Base-by-base conservation (phyloP, 495 filamentous ascomycete genomes). In the Glonium stellatum region DNA sequence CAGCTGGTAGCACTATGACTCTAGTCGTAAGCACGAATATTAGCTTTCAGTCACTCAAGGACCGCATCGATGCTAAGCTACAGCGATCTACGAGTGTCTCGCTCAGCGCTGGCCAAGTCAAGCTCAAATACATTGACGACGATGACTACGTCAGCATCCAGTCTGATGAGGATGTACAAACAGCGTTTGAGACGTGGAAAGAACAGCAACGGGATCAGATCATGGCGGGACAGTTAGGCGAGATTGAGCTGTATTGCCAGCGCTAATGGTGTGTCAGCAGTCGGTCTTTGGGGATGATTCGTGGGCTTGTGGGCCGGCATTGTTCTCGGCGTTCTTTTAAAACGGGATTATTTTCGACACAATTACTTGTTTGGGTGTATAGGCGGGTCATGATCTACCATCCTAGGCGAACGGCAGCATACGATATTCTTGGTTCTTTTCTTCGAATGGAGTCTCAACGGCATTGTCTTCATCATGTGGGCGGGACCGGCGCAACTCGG, bases 41-140 rank as follows among this genome's bases (percentile, higher is more conserved):
- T 67, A 82, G 87, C 48, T 96, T 95, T 74, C 88, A 91, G 51
- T 91, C 89, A 31, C 78, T 98, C 22, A 88, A 90, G 51, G 92
- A 97, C 67, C 90, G 93, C n/a, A 97, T 98, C 67, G 95, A 97
- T 71, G 88, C 88, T 22, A 97, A 97, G 73, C 81, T 98, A 64
- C 86, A 84, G 41, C 82, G 90, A 47, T 87, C 88, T 62, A 92
- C 90, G 9, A 85, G 80, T 64, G 84, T 86, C 62, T 89, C 87
- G 15, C 91, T 96, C 66, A 82, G 84, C 58, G 82, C 79, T 65
- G 88, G 88, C 58, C 84, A 84, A 53, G 80, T 95, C 61, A 87
- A 88, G 71, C 73, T 98, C 48, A 87, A 88, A 58, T 98, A 97
- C 72, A 80, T 84, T 50, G 95, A 98, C 69, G 92, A 96, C 59